phyloP scores from a whole-genome alignment of 805 yeast genomes.

The Phaffomyces antillensis region DNA sequence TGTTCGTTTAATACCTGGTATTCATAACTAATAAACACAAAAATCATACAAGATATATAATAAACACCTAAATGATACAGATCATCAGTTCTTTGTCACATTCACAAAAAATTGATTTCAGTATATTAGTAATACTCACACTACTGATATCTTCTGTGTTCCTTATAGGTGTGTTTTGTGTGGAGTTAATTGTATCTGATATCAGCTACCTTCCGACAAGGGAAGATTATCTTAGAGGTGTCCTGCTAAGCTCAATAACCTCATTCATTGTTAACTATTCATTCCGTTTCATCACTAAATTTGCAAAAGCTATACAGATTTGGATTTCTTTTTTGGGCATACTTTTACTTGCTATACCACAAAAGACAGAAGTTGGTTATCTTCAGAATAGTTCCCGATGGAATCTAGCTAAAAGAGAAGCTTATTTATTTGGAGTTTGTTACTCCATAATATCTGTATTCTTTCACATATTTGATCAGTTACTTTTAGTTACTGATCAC shows the following conservation, averaged over 20 bases:
- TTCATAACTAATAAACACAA: no score
- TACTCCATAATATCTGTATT: conserved; percentile 16
- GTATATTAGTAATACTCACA: not conserved
- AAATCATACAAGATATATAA: not conserved
- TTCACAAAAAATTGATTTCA: not conserved
- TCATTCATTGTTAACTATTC: conserved; percentile 25
- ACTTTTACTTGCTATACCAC: conserved; percentile 34
- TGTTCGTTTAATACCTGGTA: no score
- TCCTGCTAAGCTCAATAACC: conserved; percentile 28
- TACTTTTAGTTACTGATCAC: conserved; percentile 15
- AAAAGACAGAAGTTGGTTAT: conserved; percentile 21
- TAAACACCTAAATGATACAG: not conserved
- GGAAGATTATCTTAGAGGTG: conserved; percentile 33
- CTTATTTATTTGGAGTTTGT: conserved; percentile 29
- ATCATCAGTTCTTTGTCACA: not conserved
- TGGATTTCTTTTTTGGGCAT: conserved; percentile 30
- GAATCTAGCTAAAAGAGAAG: conserved; percentile 35
- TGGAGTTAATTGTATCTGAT: not conserved
- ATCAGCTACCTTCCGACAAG: conserved; percentile 27
- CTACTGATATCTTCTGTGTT: not conserved
- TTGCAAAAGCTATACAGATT: conserved; percentile 27
- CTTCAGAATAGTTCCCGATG: conserved; percentile 21
- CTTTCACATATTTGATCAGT: conserved; percentile 29
- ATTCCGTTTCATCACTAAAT: conserved; percentile 23
- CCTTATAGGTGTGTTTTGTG: not conserved